A percentile compares a stretch with the other conserved stretches of the same genome.
These are phyloP conservation scores for Tulasnella sp. DNA, from an alignment of 768 basidiomycete genomes.

Conservation along the genomic window DNA sequence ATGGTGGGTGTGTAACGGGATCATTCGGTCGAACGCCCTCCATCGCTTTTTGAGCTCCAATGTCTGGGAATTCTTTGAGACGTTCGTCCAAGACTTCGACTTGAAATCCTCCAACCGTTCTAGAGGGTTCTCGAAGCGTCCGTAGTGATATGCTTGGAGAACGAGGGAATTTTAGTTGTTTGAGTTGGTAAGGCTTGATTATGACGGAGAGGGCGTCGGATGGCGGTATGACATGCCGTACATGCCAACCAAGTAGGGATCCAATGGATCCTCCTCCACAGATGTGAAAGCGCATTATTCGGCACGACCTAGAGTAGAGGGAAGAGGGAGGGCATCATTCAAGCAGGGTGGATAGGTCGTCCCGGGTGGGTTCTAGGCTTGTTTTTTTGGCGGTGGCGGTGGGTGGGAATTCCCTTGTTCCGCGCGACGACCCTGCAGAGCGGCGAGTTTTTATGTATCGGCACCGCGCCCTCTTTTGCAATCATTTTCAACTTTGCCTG, in stretches of 20 bases:
- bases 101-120: constrained; percentile 33
- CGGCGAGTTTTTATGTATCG: neutral
- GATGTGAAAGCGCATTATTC: constrained; percentile 64
- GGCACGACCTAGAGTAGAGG: neutral
- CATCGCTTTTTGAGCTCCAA: neutral
- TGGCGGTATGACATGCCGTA: constrained; percentile 57
- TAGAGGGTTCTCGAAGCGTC: constrained; percentile 30
- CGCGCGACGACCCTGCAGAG: neutral
- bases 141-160: constrained; percentile 19
- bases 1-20: constrained; percentile 23
- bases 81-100: constrained; percentile 33
- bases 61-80: constrained; percentile 18
- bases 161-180: constrained; percentile 39
- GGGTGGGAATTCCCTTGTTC: neutral
- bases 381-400: neutral
- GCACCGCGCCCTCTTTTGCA: neutral
- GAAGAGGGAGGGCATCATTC: neutral
- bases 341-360: neutral
- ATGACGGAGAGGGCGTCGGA: constrained; percentile 64
- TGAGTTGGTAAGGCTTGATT: constrained; percentile 49
- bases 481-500: neutral
- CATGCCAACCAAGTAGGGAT: constrained; percentile 72
- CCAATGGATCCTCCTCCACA: constrained; percentile 83
- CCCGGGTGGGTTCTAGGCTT: neutral
- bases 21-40: constrained; percentile 12